Base-by-base conservation (phyloP, 768 basidiomycete species). In the Albatrellus ellisii region DNA sequence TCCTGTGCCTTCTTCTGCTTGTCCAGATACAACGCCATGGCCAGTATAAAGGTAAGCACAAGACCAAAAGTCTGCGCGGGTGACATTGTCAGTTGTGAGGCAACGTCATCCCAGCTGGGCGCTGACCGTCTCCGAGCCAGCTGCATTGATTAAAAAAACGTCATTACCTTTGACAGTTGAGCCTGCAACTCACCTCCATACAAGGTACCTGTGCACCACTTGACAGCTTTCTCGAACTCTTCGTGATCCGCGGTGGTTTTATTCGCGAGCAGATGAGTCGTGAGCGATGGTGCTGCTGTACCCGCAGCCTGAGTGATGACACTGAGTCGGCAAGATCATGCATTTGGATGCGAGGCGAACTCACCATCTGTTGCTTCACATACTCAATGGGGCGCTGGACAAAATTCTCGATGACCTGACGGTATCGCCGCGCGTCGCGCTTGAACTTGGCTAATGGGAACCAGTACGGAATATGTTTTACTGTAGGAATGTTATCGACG, bases 361-460 rank as follows among this genome's bases (percentile, higher is more conserved):
- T 11, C 9, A 45, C 47, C 47, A 42, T 33, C 38, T 48, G 39
- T 17, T 39, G 11, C 8, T 39, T 38, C 11, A 35, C 33, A 24
- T 20, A 42, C 17, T 31, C 32, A 21, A 43, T 26, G 12, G 45
- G 45, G 18, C 8, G 14, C 4, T 43, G 29, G 10, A 39, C 48
- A n/a, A 39, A 17, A 17, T 39, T 26, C 7, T 39, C 22, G 11
- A 25, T 26, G 38, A 39, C 24, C 38, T 39, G 17, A n/a, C 14
- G 15, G n/a, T 27, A 26, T 39, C n/a, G 4, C 9, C n/a, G 10
- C 2, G 38, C 38, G 2, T 26, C 22, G 17, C 34, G 35, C 43
- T 55, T 46, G 47, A 58, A 58, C 3, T 40, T 31, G 0, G 56
- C 55, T 4, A 54, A 52, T 2, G 56, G 56, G 26, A 58, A 42